Evolutionary conservation across 805 yeast species (phyloP).

Genomic region (Millerago galiae): DNA sequence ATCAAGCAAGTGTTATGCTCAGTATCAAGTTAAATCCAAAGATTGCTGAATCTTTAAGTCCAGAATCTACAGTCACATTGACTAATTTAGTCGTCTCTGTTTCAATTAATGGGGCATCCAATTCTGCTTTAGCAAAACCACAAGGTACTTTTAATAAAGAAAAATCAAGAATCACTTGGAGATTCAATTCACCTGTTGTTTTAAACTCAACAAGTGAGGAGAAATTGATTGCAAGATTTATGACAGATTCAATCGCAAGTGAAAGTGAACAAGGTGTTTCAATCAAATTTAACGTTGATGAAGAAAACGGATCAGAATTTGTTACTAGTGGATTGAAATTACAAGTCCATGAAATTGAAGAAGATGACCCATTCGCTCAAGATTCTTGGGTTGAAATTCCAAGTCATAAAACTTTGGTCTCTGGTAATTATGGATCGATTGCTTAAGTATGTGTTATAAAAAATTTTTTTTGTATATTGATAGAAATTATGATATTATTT

Average conservation of each 20-base stretch:
- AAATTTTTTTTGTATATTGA: background rate
- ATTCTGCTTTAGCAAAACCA: slow-evolving; percentile 83
- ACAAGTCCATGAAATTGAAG: slow-evolving; percentile 28
- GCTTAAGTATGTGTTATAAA: background rate
- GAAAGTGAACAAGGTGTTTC: slow-evolving; percentile 74
- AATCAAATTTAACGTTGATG: slow-evolving; percentile 49
- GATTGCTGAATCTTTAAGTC: slow-evolving; percentile 29
- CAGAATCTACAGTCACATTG: slow-evolving; percentile 31
- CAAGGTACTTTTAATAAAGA: slow-evolving; percentile 88
- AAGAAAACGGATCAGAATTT: slow-evolving; percentile 36
- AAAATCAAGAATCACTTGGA: slow-evolving; percentile 82
- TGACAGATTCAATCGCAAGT: slow-evolving; percentile 63
- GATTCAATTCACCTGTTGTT: slow-evolving; percentile 40
- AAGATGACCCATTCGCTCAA: slow-evolving; percentile 33
- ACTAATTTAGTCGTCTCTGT: slow-evolving; percentile 38
- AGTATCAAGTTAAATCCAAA: slow-evolving; percentile 53
- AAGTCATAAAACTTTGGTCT: slow-evolving; percentile 28
- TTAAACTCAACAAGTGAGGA: slow-evolving; percentile 41
- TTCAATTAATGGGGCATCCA: slow-evolving; percentile 56
- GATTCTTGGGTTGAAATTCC: slow-evolving; percentile 30
- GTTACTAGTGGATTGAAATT: slow-evolving; percentile 38
- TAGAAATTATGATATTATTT: background rate
- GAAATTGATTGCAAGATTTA: slow-evolving; percentile 78
- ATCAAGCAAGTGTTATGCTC: slow-evolving; percentile 80
- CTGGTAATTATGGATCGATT: slow-evolving; percentile 32